Evolutionary conservation across 163 green algal genomes (phyloP).

Genomic region (Prototheca wickerhamii): DNA sequence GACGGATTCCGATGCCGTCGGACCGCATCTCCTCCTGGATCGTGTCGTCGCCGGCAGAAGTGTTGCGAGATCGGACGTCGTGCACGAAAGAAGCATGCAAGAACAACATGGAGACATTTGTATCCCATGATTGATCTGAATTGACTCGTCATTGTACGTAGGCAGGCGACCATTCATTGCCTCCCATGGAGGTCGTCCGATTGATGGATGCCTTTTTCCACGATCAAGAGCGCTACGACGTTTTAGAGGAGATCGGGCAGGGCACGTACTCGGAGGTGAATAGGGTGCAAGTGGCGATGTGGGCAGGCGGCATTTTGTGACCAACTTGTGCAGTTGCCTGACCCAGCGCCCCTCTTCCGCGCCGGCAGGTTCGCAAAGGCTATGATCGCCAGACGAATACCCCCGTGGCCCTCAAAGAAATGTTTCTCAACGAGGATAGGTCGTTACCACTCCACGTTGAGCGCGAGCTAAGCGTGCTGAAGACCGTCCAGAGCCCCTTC

Average conservation of each 20-base stretch:
- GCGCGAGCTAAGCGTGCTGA: conserved; percentile 19
- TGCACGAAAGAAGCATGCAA: too few species aligned
- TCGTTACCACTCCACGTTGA: conserved; percentile 8
- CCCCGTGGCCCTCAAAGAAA: conserved; percentile 19
- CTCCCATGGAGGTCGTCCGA: not conserved
- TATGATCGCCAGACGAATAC: not conserved
- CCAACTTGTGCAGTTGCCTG: not conserved
- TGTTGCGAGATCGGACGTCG: too few species aligned
- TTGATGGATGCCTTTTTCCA: conserved; percentile 1
- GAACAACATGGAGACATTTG: too few species aligned
- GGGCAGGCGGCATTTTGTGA: not conserved
- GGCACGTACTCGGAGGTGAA: conserved; percentile 26
- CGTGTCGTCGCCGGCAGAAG: too few species aligned
- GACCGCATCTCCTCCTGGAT: too few species aligned
- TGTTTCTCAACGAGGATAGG: conserved; percentile 2
- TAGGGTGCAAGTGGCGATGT: not conserved
- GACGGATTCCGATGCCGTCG: too few species aligned
- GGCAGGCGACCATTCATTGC: not conserved
- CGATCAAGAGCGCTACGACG: conserved; percentile 11
- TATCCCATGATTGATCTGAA: not conserved
- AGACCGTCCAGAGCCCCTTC: conserved; percentile 5
- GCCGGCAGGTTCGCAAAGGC: not conserved
- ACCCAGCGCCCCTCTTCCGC: not conserved
- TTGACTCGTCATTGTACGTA: not conserved
- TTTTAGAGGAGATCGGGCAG: conserved; percentile 24